Percentiles rank a stretch among this genome's conserved stretches.
Conservation (phyloP, 805 yeast species). For the Cyberlindnera saturnus region DNA sequence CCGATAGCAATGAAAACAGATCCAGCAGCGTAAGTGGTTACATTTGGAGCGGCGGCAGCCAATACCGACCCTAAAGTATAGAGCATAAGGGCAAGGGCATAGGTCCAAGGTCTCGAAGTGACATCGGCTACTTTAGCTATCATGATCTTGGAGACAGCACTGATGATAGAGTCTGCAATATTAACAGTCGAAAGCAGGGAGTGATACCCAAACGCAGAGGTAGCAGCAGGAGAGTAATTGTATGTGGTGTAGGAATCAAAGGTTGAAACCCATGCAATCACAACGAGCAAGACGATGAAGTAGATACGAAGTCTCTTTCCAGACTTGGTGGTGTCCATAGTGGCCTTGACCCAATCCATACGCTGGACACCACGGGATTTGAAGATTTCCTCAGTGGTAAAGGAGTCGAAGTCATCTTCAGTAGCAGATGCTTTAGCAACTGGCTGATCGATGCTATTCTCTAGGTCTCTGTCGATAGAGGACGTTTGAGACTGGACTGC, state of each 20-base stretch:
- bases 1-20: slow-evolving; percentile 33
- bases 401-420: no score
- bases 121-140: slow-evolving; percentile 37
- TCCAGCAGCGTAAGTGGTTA: slow-evolving; percentile 31
- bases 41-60: slow-evolving; percentile 30
- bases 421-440: no score
- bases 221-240: slow-evolving; percentile 33
- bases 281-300: slow-evolving; percentile 10
- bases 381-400: slow-evolving; percentile 1
- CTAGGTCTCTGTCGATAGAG: no score
- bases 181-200: slow-evolving; percentile 34
- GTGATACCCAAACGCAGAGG: slow-evolving; percentile 33
- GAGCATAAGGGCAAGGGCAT: slow-evolving; percentile 25
- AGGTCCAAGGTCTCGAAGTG: slow-evolving; percentile 35
- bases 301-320: slow-evolving; percentile 13
- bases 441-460: no score
- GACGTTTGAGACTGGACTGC: no score
- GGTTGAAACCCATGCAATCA: slow-evolving; percentile 15
- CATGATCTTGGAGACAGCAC: slow-evolving; percentile 32
- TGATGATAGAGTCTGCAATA: slow-evolving; percentile 34
- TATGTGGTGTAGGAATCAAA: slow-evolving; percentile 29
- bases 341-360: slow-evolving; percentile 16
- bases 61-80: slow-evolving; percentile 32
- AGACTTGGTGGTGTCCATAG: slow-evolving; percentile 14
- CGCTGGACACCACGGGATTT: slow-evolving; percentile 22